Base-by-base conservation (phyloP, 2,329 filamentous ascomycete genomes). In the Akanthomyces muscarius region DNA sequence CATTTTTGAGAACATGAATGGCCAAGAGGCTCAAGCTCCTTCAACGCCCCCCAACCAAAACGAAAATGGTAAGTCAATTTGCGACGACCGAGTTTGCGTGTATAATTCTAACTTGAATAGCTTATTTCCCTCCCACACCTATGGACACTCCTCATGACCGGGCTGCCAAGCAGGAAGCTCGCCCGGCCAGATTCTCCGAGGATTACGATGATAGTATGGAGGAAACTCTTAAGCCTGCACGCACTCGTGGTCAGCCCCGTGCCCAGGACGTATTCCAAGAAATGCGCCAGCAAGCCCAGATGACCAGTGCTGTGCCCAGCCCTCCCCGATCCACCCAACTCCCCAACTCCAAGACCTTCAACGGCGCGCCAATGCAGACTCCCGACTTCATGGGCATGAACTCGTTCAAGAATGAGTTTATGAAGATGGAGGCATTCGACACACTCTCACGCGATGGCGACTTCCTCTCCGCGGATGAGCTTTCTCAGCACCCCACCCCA, bases 41-140 rank as follows among this genome's bases (percentile, higher is more conserved):
- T 78, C 81, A 62, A 91, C 88, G 63, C 89, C 88, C 63, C 81
- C 80, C 66, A 81, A 80, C 67, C 84, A 88, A 74, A 83, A 83
- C 75, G 80, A 76, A 70, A 77, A 78, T 69, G 80, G 88, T 89
- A 78, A 77, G 86, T 69, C 41, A 50, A 25, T 18, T 18, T 36
- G 14, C 11, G 41, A 36, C 14, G n/a, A 28, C n/a, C 21, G n/a
- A 53, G 10, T 25, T 61, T 65, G 41, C 10, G 11, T 50, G 4
- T 5, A 25, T 30, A 0, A 36, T 13, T 16, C 44, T 61, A 36
- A 65, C 48, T 14, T 52, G 28, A 38, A 59, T 64, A 87, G 87
- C 78, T 67, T 88, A 86, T 69, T 84, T 85, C 67, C 88, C 88
- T 63, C 83, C 87, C 52, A 91, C 89, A 33, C 88, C 89, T 60